Evolutionary conservation across 176 grass and related monocot species (phyloP), one percentile per base, ranked within the genome.

Genomic region (Oryza meyeriana): DNA sequence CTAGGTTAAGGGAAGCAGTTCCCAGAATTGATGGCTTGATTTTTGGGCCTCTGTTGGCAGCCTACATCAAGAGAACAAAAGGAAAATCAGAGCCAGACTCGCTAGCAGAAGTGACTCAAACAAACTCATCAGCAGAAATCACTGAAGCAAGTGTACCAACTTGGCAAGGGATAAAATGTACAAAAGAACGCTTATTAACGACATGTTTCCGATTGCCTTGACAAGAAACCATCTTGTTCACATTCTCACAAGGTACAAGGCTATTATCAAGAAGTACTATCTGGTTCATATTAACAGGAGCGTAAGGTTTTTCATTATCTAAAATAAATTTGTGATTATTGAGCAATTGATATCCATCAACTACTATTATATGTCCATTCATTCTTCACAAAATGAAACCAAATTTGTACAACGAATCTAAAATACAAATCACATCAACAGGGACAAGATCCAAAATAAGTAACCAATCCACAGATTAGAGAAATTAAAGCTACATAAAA

Each of bases 1-100:
- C 89, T 44, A 99, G 81, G 76, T 93, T 92, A 25, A 99, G 68
- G 30, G 78, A 83, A 66, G 91, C 80, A 52, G 88, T 83, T 78
- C 93, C 97, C 26, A 99, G 61, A 85, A 96, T 70, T 42, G 93
- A 80, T 82, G 89, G 88, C 75, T 99, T 99, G 87, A 72, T 90
- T 77, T 93, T 99, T 32, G 85, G 66, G 57, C 89, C 91, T 79
- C 85, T 84, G 72, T 88, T 94, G 38, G 35, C 30, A 9, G 81
- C 87, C 93, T 94, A 81, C 18, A 31, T 30, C n/a, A 8, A 69
- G 38, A 71, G 18, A 26, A 72, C 36, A 48, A 83, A 66, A 24
- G 8, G 11, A 66, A 82, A 45, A 14, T 25, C 55, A 31, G 41
- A 2, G 32, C 89, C 66, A 89, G 40, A 85, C 22, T 85, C 18